A percentile compares a stretch with the other conserved stretches of the same genome.
These are phyloP conservation scores for Pseudognaphalium luteoalbum DNA, from an alignment of 129 eudicot genomes.

Conservation along the genomic window DNA sequence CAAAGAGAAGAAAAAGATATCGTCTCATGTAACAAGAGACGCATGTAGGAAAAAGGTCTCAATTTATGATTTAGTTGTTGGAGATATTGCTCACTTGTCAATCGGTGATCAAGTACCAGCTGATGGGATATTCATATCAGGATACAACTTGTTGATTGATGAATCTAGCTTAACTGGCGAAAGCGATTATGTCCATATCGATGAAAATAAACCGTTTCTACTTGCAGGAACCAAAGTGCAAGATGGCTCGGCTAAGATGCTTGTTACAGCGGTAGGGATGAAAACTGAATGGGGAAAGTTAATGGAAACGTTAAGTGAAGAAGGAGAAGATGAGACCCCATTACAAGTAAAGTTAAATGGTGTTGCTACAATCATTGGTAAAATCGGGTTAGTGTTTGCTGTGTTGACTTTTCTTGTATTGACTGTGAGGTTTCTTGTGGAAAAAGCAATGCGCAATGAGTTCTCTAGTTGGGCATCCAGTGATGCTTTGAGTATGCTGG, in stretches of 20 bases:
- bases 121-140: conserved; percentile 76
- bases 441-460: conserved; percentile 53
- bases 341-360: conserved; percentile 81
- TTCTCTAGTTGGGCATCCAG: conserved; percentile 58
- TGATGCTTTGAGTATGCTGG: conserved; percentile 67
- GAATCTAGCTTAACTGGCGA: conserved; percentile 89
- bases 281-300: conserved; percentile 92
- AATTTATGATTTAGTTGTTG: conserved; percentile 81
- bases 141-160: conserved; percentile 65
- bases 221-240: conserved; percentile 85
- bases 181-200: conserved; percentile 57
- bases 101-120: conserved; percentile 91
- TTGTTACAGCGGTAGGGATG: conserved; percentile 90
- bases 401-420: conserved; percentile 64
- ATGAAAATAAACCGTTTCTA: conserved; percentile 63
- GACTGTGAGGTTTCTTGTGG: conserved; percentile 57
- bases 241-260: conserved; percentile 89
- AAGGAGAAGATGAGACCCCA: conserved; percentile 85
- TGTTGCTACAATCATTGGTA: conserved; percentile 86
- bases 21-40: conserved; percentile 69
- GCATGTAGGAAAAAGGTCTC: conserved; percentile 57
- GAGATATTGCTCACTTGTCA: conserved; percentile 68
- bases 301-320: conserved; percentile 77
- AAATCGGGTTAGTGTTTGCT: conserved; percentile 70
- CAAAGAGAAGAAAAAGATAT: conserved; percentile 80